Conservation (phyloP, 768 basidiomycete species). For the Clavaria fumosa region DNA sequence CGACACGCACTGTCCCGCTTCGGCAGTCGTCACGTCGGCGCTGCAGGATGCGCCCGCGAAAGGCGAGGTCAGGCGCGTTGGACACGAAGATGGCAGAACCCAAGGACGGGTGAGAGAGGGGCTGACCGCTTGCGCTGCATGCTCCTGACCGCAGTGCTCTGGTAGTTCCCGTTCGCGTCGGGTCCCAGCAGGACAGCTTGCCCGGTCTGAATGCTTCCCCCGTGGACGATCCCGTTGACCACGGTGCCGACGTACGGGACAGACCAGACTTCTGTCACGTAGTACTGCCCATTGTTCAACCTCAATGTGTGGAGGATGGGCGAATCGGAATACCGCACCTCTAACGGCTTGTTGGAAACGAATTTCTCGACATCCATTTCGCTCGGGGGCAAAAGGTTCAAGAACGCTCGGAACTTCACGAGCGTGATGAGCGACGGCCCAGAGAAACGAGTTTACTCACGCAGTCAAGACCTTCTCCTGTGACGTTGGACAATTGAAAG, state of each 20-base stretch:
- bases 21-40: slow-evolving; percentile 67
- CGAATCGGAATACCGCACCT: slow-evolving; percentile 30
- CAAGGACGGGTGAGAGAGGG: too few species aligned
- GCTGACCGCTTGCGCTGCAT: slow-evolving; percentile 85
- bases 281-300: slow-evolving; percentile 33
- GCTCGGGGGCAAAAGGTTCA: slow-evolving; percentile 82
- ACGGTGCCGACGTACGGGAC: slow-evolving; percentile 79
- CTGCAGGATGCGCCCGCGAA: slow-evolving; percentile 26
- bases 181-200: slow-evolving; percentile 80
- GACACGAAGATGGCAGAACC: too few species aligned
- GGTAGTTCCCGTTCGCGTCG: slow-evolving; percentile 83
- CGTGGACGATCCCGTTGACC: slow-evolving; percentile 70
- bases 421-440: not conserved
- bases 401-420: slow-evolving; percentile 63
- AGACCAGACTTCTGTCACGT: slow-evolving; percentile 77
- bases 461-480: slow-evolving; percentile 76
- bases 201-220: slow-evolving; percentile 59
- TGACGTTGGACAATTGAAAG: slow-evolving; percentile 88
- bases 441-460: slow-evolving; percentile 23
- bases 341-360: slow-evolving; percentile 60
- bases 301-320: slow-evolving; percentile 4
- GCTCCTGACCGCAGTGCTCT: slow-evolving; percentile 64
- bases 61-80: too few species aligned
- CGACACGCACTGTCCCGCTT: slow-evolving; percentile 93
- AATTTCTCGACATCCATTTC: slow-evolving; percentile 76